Evolutionary conservation across 345 rosid genomes (phyloP).

Genomic region (Moricandia moricandioides): DNA sequence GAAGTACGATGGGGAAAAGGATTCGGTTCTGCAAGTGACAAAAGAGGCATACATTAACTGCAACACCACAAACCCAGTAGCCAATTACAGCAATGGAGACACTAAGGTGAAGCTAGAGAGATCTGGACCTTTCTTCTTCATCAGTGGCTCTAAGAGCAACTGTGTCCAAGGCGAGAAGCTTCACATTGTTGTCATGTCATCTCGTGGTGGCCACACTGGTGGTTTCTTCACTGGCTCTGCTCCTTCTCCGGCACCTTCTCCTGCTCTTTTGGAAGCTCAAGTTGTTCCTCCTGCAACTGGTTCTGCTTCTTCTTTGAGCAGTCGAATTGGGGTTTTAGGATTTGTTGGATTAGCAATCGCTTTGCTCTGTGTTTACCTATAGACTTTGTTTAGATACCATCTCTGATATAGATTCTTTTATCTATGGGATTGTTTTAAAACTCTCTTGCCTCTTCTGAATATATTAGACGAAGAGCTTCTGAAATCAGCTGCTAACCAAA

Average conservation of each 20-base stretch:
- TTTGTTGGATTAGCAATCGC: constrained; percentile 19
- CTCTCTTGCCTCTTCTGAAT: constrained; percentile 5
- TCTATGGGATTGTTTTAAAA: not conserved
- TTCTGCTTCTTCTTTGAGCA: constrained; percentile 9
- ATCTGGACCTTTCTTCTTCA: constrained; percentile 38
- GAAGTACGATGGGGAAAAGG: constrained; percentile 66
- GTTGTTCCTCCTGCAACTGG: constrained; percentile 32
- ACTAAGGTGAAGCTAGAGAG: constrained; percentile 40
- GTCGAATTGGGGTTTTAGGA: constrained; percentile 12
- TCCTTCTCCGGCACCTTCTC: constrained; percentile 41
- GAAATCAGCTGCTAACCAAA: constrained; percentile 3
- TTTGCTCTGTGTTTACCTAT: not conserved
- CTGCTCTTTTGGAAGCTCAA: not conserved
- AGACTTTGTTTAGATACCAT: not conserved
- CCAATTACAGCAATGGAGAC: constrained; percentile 26
- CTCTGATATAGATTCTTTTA: not conserved
- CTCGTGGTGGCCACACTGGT: constrained; percentile 28
- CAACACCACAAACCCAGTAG: constrained; percentile 37
- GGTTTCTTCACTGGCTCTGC: constrained; percentile 34
- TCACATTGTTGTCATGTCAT: constrained; percentile 31
- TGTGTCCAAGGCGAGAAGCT: constrained; percentile 39
- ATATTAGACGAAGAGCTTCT: not conserved
- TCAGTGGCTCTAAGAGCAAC: constrained; percentile 39
- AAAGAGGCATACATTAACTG: constrained; percentile 34
- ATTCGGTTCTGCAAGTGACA: constrained; percentile 42